Percentiles rank a stretch among this genome's conserved stretches.
These are phyloP conservation scores for Brassica napus DNA, from an alignment of 345 rosid species.

Conservation along the genomic window DNA sequence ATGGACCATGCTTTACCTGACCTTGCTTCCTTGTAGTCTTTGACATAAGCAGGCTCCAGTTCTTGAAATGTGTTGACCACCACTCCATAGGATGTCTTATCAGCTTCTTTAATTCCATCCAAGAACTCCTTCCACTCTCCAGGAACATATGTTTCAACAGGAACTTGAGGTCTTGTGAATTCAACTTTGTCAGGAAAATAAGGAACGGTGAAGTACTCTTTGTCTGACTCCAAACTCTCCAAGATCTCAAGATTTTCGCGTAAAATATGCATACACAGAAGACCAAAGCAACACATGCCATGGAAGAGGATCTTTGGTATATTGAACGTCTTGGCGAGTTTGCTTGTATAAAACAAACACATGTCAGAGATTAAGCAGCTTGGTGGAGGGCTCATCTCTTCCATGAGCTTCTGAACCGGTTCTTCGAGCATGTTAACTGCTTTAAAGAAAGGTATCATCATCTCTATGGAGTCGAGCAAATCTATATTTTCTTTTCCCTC, in stretches of 20 bases:
- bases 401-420: slow-evolving; percentile 35
- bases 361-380: slow-evolving; percentile 56
- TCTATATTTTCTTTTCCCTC: slow-evolving; percentile 42
- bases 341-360: slow-evolving; percentile 42
- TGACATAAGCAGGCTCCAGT: slow-evolving; percentile 40
- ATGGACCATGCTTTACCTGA: slow-evolving; percentile 46
- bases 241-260: slow-evolving; percentile 18
- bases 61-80: slow-evolving; percentile 49
- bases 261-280: slow-evolving; percentile 20
- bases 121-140: slow-evolving; percentile 21
- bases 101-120: slow-evolving; percentile 26
- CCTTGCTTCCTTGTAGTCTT: slow-evolving; percentile 35
- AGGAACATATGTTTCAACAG: neutral
- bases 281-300: slow-evolving; percentile 43
- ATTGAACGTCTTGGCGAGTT: slow-evolving; percentile 38
- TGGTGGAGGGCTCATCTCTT: slow-evolving; percentile 42
- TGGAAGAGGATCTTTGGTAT: slow-evolving; percentile 54
- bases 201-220: slow-evolving; percentile 35
- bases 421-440: slow-evolving; percentile 25
- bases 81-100: slow-evolving; percentile 38
- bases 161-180: slow-evolving; percentile 31
- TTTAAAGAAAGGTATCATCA: neutral
- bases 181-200: slow-evolving; percentile 41
- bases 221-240: slow-evolving; percentile 2
- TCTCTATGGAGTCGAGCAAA: slow-evolving; percentile 10